Evolutionary conservation across 805 yeast species (phyloP).

Genomic region (Spathaspora hagerdaliae): DNA sequence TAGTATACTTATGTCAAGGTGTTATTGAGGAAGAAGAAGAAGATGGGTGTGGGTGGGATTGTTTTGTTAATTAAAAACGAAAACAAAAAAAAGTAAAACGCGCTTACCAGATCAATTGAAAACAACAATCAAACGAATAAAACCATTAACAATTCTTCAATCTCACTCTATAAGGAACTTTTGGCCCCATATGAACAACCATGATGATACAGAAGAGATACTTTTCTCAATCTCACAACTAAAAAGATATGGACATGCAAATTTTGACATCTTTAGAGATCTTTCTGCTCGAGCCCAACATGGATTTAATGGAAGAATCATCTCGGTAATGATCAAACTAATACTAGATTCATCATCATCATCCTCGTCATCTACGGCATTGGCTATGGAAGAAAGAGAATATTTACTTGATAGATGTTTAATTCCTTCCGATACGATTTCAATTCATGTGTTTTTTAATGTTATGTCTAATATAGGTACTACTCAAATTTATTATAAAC

Average conservation of each 20-base stretch:
- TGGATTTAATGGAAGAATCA: conserved; percentile 1
- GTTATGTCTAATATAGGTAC: conserved; percentile 11
- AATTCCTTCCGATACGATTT: not conserved
- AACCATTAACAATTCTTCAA: no score
- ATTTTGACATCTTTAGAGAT: not conserved
- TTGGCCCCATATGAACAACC: no score
- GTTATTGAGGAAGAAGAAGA: no score
- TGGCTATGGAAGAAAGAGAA: not conserved
- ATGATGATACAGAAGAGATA: not conserved
- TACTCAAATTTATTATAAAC: conserved; percentile 13
- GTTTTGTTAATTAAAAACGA: no score
- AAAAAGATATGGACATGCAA: not conserved
- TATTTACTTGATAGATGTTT: conserved; percentile 5
- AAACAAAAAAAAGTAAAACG: no score
- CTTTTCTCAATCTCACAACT: not conserved
- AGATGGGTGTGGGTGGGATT: no score
- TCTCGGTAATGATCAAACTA: conserved; percentile 1
- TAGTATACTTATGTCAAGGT: no score
- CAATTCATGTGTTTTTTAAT: conserved; percentile 1
- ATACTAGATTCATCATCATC: conserved; percentile 1
- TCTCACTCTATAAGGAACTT: no score
- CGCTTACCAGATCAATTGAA: no score
- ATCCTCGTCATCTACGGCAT: not conserved
- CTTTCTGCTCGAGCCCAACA: not conserved
- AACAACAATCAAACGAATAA: no score